A percentile compares a stretch with the other conserved stretches of the same genome.
Evolutionary conservation across 164 flowering plant genomes (phyloP).

Genomic region (Taxillus chinensis): DNA sequence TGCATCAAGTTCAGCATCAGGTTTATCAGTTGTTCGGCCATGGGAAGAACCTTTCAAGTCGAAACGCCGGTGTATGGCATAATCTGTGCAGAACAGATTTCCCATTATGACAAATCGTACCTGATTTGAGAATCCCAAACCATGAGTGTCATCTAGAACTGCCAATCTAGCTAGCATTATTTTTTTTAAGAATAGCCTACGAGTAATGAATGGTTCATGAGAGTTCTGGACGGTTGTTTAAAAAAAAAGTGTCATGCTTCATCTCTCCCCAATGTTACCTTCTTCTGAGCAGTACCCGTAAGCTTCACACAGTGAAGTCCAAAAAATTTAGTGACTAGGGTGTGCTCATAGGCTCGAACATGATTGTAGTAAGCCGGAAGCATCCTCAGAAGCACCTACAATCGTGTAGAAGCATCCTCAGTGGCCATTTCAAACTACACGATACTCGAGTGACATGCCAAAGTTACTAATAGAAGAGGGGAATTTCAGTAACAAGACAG

Average conservation of each 20-base stretch:
- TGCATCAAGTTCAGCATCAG: slow-evolving; percentile 39
- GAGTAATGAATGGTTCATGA: no score
- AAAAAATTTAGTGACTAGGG: slow-evolving; percentile 72
- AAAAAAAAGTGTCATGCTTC: no score
- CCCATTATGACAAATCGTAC: slow-evolving; percentile 65
- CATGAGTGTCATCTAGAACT: neutral
- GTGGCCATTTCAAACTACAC: neutral
- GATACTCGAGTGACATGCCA: no score
- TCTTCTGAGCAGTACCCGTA: slow-evolving; percentile 68
- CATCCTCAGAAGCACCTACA: slow-evolving; percentile 76
- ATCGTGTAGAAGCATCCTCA: neutral
- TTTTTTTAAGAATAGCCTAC: no score
- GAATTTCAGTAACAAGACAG: neutral
- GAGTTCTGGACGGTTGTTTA: no score
- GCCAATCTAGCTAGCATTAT: no score
- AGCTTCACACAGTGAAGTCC: slow-evolving; percentile 89
- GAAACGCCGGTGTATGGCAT: slow-evolving; percentile 40
- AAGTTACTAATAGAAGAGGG: no score
- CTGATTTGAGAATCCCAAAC: slow-evolving; percentile 19
- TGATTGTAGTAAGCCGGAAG: slow-evolving; percentile 83
- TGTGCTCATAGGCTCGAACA: slow-evolving; percentile 72
- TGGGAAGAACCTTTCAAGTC: slow-evolving; percentile 64
- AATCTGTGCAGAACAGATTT: slow-evolving; percentile 48
- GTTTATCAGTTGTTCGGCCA: slow-evolving; percentile 49
- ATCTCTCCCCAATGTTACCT: slow-evolving; percentile 28